phyloP scores from a whole-genome alignment of 2,329 filamentous ascomycete genomes.

The Ceratocystis cubensis region DNA sequence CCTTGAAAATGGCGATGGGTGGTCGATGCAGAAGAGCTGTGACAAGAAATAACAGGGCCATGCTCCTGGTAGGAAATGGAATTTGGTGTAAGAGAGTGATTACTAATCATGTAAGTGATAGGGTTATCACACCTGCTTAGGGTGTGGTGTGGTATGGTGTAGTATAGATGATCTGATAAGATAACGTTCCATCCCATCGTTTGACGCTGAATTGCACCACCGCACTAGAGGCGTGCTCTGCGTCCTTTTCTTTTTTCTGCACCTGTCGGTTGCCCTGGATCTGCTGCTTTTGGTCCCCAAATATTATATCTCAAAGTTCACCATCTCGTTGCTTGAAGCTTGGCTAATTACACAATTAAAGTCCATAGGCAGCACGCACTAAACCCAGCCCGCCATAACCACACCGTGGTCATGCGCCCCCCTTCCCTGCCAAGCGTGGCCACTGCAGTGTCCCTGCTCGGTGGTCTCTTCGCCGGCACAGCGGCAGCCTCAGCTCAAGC shows the following conservation, averaged over 20 bases:
- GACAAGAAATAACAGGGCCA: not conserved
- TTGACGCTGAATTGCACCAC: not conserved
- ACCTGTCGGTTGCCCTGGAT: not conserved
- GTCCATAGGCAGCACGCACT: not conserved
- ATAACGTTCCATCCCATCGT: slow-evolving; percentile 13
- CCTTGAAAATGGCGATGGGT: not conserved
- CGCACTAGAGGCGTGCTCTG: not conserved
- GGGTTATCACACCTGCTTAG: not conserved
- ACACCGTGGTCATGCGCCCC: not conserved
- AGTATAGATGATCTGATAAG: slow-evolving; percentile 20
- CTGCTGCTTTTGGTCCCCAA: not conserved
- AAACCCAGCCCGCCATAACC: not conserved
- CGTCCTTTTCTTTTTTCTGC: not conserved
- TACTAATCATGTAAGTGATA: not conserved
- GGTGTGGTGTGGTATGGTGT: not conserved
- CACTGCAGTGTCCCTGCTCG: slow-evolving; percentile 2
- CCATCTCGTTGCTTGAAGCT: not conserved
- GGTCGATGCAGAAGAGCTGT: not conserved
- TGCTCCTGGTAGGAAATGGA: not conserved
- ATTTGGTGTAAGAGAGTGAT: not conserved
- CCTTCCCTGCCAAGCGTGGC: not conserved
- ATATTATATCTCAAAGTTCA: not conserved
- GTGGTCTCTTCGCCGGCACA: not conserved
- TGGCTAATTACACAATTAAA: not conserved
- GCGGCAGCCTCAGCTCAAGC: slow-evolving; percentile 1